Evolutionary conservation across 208 protist genomes (phyloP).

Genomic region (Leishmania tarentolae): DNA sequence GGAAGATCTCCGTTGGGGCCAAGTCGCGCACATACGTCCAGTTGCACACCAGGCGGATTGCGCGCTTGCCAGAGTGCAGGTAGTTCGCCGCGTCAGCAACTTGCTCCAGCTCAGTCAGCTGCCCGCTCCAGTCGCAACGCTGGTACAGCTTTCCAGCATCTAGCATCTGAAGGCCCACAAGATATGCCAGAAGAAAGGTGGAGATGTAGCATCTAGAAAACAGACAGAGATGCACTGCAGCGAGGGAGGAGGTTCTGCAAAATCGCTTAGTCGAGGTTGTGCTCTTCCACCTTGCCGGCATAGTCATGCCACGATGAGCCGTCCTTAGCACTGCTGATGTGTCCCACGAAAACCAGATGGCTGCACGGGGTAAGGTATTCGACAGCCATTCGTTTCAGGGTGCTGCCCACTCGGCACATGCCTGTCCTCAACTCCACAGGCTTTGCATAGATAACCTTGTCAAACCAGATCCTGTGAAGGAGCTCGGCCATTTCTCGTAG

Average conservation of each 20-base stretch:
- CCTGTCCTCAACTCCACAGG: slow-evolving; percentile 23
- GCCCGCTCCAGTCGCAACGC: slow-evolving; percentile 18
- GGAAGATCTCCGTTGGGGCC: not conserved
- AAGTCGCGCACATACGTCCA: not conserved
- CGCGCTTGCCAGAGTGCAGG: slow-evolving; percentile 40
- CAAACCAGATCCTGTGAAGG: slow-evolving; percentile 47
- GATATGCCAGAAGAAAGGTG: slow-evolving; percentile 30
- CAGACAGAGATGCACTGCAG: slow-evolving; percentile 31
- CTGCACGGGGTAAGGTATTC: slow-evolving; percentile 40
- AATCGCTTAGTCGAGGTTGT: slow-evolving; percentile 12
- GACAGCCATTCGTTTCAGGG: slow-evolving; percentile 31
- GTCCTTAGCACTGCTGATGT: slow-evolving; percentile 44
- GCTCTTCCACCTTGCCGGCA: slow-evolving; percentile 8
- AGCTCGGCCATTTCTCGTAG: slow-evolving; percentile 50
- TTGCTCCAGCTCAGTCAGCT: slow-evolving; percentile 28
- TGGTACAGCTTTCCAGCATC: slow-evolving; percentile 21
- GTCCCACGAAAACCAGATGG: slow-evolving; percentile 47
- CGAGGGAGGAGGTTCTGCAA: slow-evolving; percentile 16
- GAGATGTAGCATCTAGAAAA: slow-evolving; percentile 39
- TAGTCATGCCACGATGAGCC: slow-evolving; percentile 25
- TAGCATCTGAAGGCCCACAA: slow-evolving; percentile 27
- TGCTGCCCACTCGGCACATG: slow-evolving; percentile 40
- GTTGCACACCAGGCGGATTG: not conserved
- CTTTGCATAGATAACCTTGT: slow-evolving; percentile 52
- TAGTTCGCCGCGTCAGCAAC: slow-evolving; percentile 38